phyloP scores from a whole-genome alignment of 352 stramenopile genomes.

The Phytopythium helicoides region DNA sequence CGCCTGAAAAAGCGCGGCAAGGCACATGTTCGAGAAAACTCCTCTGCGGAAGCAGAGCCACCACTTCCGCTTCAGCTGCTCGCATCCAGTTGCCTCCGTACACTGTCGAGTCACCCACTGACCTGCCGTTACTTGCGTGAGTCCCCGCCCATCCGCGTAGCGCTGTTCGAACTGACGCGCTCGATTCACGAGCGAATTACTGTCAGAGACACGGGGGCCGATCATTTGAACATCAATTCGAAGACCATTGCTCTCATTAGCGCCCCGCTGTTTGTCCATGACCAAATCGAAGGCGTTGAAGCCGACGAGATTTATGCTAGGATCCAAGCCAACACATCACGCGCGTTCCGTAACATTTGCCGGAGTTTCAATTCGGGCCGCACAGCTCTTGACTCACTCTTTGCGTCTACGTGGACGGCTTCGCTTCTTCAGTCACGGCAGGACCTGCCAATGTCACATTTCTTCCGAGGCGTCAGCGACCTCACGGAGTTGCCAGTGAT shows the following conservation, averaged over 20 bases:
- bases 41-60: background rate
- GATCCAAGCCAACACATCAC: conserved; percentile 35
- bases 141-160: conserved; percentile 42
- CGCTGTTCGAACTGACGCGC: conserved; percentile 48
- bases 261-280: background rate
- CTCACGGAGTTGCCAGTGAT: conserved; percentile 68
- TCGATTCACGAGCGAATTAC: conserved; percentile 35
- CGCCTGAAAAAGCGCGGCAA: background rate
- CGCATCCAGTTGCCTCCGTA: conserved; percentile 49
- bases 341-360: conserved; percentile 63
- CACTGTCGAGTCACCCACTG: conserved; percentile 46
- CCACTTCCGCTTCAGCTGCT: conserved; percentile 26
- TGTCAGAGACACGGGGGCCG: background rate
- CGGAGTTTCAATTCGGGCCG: conserved; percentile 51
- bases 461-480: conserved; percentile 52
- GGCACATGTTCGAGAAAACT: background rate
- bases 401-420: conserved; percentile 30
- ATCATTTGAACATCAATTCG: too few relatives aligned
- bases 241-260: background rate
- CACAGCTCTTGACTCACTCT: conserved; percentile 39
- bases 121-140: conserved; percentile 48
- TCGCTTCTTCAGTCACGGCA: conserved; percentile 56
- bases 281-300: background rate
- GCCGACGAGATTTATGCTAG: background rate
- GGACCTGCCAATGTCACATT: conserved; percentile 61